Base-by-base conservation (phyloP, 2,329 filamentous ascomycete species). In the Colletotrichum falcatum region DNA sequence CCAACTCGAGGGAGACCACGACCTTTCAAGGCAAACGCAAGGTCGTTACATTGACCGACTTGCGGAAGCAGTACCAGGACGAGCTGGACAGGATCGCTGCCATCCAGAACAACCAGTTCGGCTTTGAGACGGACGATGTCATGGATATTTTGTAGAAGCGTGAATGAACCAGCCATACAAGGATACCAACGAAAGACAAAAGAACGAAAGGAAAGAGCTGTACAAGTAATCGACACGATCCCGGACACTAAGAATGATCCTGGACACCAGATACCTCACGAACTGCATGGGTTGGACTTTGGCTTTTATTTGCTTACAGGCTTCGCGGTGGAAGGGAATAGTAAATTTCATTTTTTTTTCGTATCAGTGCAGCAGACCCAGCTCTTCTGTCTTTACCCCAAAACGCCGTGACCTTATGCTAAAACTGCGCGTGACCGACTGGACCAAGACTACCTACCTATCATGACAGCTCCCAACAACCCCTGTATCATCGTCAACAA, bases 21-120 rank as follows among this genome's bases (percentile, higher is more conserved):
- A 65, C 53, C 56, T 58, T 62, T 49, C 61, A 70, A 46, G 75
- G 80, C 18, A 92, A 91, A 83, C 90, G 95, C 72, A 91, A 89
- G 78, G 90, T 98, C 44, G 88, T 98, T 20, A 97, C 94, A 39
- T 83, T 99, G 65, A 92, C 92, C 37, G 95, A 97, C 79, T 85
- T 98, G 62, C 88, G 95, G 77, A 94, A 92, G 80, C 92, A 95
- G 78, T 99, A 98, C 79, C 93, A 97, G 81, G 89, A 88, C 30
- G 94, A 98, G 81, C 83, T 99, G 77, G 96, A 99, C 81, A 88
- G 94, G 73, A 92, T 96, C 74, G 93, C 92, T 62, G 92, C 93
- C 63, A 94, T 98, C 79, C 91, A 96, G 81, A 93, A 93, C 77
- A 94, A 97, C 68, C 90, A 97, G 78, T 98, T 97, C 85, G 92